Evolutionary conservation across 2,329 filamentous ascomycete genomes (phyloP).

Genomic region (Xylariales sp.): DNA sequence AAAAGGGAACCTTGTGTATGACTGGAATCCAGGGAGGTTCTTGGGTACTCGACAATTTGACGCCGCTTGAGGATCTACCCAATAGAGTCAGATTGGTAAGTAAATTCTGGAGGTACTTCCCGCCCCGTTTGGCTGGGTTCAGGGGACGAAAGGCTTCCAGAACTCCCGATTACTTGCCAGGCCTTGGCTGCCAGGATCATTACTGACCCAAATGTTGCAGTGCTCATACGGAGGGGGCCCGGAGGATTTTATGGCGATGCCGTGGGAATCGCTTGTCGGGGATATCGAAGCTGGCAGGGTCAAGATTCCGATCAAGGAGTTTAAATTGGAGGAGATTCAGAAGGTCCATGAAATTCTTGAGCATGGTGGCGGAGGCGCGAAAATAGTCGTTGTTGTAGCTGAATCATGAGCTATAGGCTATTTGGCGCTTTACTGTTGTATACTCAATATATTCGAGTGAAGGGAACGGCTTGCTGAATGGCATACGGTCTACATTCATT

Average conservation of each 20-base stretch:
- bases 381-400: slow-evolving; percentile 16
- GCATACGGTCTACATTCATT: too few relatives aligned
- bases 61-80: slow-evolving; percentile 12
- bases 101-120: too few relatives aligned
- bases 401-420: too few relatives aligned
- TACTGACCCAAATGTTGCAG: too few relatives aligned
- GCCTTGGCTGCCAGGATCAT: too few relatives aligned
- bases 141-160: too few relatives aligned
- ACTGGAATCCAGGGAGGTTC: slow-evolving; percentile 27
- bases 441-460: not conserved
- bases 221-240: slow-evolving; percentile 14
- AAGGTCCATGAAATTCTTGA: slow-evolving; percentile 17
- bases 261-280: slow-evolving; percentile 15
- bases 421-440: too few relatives aligned
- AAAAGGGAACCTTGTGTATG: slow-evolving; percentile 39
- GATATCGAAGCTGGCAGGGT: slow-evolving; percentile 16
- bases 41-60: slow-evolving; percentile 16
- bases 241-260: slow-evolving; percentile 15
- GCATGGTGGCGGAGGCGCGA: slow-evolving; percentile 14
- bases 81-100: slow-evolving; percentile 13
- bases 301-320: slow-evolving; percentile 14
- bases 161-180: too few relatives aligned
- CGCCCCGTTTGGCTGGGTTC: too few relatives aligned
- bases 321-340: slow-evolving; percentile 18
- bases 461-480: too few relatives aligned